A percentile compares a stretch with the other conserved stretches of the same genome.
phyloP scores from a whole-genome alignment of 352 stramenopile genomes.

The Pythium angustatum region DNA sequence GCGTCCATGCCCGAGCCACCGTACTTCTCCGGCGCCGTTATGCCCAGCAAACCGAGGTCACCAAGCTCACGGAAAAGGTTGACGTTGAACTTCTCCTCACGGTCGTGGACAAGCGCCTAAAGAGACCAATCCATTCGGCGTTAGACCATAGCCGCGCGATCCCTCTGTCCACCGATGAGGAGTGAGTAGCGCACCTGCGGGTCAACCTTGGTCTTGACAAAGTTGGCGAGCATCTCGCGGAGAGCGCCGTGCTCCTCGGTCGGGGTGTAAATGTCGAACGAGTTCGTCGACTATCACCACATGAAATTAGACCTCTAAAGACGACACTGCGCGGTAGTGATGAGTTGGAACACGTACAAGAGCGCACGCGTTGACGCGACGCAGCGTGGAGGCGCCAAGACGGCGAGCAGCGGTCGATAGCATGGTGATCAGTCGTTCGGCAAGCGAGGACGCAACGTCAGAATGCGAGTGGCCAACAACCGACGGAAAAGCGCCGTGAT shows the following conservation, averaged over 20 bases:
- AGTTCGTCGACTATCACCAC: constrained; percentile 23
- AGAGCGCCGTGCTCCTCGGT: constrained; percentile 89
- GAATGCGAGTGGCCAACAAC: constrained; percentile 16
- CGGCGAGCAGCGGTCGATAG: constrained; percentile 24
- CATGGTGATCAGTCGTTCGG: constrained; percentile 10
- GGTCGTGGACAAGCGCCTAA: constrained; percentile 92
- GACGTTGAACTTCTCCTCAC: constrained; percentile 97
- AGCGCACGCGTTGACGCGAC: constrained; percentile 21
- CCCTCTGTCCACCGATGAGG: too few species aligned
- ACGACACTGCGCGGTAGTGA: too few species aligned
- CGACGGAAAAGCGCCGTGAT: neutral
- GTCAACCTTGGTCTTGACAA: constrained; percentile 96
- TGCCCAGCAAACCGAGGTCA: constrained; percentile 94
- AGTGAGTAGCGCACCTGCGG: constrained; percentile 91
- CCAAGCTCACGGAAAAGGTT: constrained; percentile 94
- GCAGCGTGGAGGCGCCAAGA: constrained; percentile 16
- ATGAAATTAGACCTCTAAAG: too few species aligned
- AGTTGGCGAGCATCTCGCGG: constrained; percentile 92
- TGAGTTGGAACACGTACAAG: too few species aligned
- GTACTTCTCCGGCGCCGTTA: constrained; percentile 96
- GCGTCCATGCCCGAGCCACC: constrained; percentile 96
- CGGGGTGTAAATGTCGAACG: constrained; percentile 85
- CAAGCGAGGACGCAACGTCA: constrained; percentile 1
- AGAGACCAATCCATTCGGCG: too few species aligned
- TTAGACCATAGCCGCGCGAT: neutral